Base-by-base conservation (phyloP, 2,329 filamentous ascomycete species). In the Domatiomyces catenatus region DNA sequence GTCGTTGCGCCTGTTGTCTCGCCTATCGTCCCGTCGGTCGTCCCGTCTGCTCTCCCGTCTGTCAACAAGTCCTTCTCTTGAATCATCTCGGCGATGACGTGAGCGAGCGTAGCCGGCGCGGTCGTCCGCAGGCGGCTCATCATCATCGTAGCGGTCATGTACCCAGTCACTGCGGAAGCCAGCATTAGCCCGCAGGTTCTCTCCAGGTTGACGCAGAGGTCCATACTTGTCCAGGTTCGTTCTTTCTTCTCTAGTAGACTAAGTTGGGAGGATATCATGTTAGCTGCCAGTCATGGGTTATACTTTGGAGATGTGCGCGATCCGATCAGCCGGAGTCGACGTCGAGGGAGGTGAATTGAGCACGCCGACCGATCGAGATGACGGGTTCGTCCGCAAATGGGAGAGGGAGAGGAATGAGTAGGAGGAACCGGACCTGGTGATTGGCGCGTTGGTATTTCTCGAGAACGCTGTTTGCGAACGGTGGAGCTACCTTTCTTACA, bases 131-230 rank as follows among this genome's bases (percentile, higher is more conserved):
- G 81, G 75, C 65, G 81, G 75, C 65, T 81, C 76, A 61, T 82
- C 77, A 62, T 86, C 85, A 66, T 92, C 85, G 65, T 80, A 94
- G 64, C 81, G 85, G 70, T 94, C 86, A 66, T 95, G 89, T 60
- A 94, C 86, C 89, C 89, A 95, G 73, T 94, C 88, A 63, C 86
- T 86, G 56, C 43, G 36, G 46, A 45, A 46, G 24, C 28, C 19
- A 46, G 53, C 52, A 55, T 54, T 47, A 39, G 50, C 12, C 19
- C 45, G 22, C 18, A 39, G n/a, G 44, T 51, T 39, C 8, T 39
- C 32, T 15, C 12, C 32, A 39, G 32, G 10, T 15, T 5, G 32
- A 15, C 28, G n/a, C n/a, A 48, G 8, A 46, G 50, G 2, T 10
- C 58, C 60, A 61, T 62, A 72, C 69, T 69, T 66, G 61, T 71